Base-by-base conservation (phyloP, 345 rosid species). In the Citrus hindsii region DNA sequence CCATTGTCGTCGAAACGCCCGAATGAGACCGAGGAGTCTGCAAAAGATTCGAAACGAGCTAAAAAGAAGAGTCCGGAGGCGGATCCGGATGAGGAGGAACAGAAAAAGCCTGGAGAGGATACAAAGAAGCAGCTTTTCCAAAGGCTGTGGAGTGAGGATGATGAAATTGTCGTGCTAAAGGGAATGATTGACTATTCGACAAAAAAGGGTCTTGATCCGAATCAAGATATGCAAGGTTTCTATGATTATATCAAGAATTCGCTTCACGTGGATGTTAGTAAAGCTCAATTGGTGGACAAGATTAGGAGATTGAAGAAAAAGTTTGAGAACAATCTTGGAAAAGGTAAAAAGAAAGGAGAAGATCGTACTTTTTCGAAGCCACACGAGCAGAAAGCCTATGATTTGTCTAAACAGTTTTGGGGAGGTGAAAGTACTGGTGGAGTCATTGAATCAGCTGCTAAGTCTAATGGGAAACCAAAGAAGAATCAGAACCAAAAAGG, bases 91-190 rank as follows among this genome's bases (percentile, higher is more conserved):
- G 77, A 46, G 10, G 79, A 80, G 55, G 79, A 76, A 74, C 69
- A 69, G 83, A 85, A 65, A 27, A 80, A 77, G 58, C 69, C 76
- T 5, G 83, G 86, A 74, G 89, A 88, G 42, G 91, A 88, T 18
- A 77, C 81, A 0, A 88, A 86, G 79, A 82, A 81, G 67, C 84
- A 71, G 56, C 77, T 86, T 70, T 88, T 88, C 32, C 91, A 86
- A 73, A 74, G 91, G 9, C 42, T 86, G 60, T 87, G 87, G 82
- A 87, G 88, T 30, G 90, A 88, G 79, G 83, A 81, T 0, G 90
- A 90, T 74, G 93, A 86, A 60, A 77, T 88, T n/a, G 86, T 83
- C 0, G 66, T 90, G 53, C 67, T 90, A 38, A 80, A 83, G 75
- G 93, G 91, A 12, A 51, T 88, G 35, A 76, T 81, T 14, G 88